Conservation (phyloP, 1,284 basidiomycete species). For the Exobasidium rhododendri region DNA sequence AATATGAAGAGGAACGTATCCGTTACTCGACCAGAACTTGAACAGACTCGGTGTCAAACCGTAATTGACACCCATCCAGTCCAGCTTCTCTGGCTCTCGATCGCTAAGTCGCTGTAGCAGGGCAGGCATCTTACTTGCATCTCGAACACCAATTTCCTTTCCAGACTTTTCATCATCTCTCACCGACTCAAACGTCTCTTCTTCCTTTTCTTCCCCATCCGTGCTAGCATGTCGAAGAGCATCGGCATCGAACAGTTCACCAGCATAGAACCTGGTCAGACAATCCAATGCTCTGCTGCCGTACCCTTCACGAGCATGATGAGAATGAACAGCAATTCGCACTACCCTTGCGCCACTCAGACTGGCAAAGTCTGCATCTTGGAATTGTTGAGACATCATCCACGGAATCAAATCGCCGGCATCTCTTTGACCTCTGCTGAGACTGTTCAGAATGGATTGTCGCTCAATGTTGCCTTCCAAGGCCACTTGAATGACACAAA, state of each 20-base stretch:
- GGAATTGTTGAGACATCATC: conserved; percentile 92
- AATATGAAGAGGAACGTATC: conserved; percentile 86
- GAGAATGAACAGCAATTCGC: conserved; percentile 92
- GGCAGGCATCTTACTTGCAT: conserved; percentile 80
- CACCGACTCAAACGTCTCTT: conserved; percentile 18
- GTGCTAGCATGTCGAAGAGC: conserved; percentile 46
- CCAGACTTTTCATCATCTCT: conserved; percentile 2
- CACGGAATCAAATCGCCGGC: conserved; percentile 98
- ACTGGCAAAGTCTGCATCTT: conserved; percentile 85
- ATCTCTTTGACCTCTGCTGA: conserved; percentile 73
- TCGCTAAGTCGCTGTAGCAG: conserved; percentile 87
- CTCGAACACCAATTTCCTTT: conserved; percentile 65
- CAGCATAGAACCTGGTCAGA: conserved; percentile 80
- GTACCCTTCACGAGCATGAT: conserved; percentile 91
- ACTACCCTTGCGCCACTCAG: conserved; percentile 89
- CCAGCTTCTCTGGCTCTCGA: conserved; percentile 81
- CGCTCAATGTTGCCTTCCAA: conserved; percentile 90
- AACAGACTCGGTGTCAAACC: conserved; percentile 85
- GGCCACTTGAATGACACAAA: conserved; percentile 85
- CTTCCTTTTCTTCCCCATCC: conserved; percentile 56
- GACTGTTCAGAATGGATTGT: conserved; percentile 78
- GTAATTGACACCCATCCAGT: conserved; percentile 95
- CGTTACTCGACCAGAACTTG: conserved; percentile 93
- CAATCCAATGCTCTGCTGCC: conserved; percentile 85
- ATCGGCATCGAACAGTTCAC: conserved; percentile 79